A percentile compares a stretch with the other conserved stretches of the same genome.
These are phyloP conservation scores for Plenodomus tracheiphilus DNA, from an alignment of 2,329 filamentous ascomycete species.

Conservation along the genomic window DNA sequence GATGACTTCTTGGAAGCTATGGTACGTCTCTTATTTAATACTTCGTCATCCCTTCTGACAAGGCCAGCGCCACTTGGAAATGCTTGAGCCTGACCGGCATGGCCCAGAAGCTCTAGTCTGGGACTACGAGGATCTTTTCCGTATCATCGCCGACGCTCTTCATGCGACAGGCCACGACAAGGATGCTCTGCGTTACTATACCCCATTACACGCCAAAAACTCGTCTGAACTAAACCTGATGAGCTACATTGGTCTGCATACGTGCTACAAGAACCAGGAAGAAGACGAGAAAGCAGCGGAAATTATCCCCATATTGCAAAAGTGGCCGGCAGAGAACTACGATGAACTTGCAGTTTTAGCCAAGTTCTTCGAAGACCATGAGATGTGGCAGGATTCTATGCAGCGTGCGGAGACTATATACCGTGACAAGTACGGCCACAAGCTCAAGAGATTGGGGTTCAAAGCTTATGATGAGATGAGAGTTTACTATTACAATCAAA, in stretches of 20 bases:
- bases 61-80: conserved; percentile 54
- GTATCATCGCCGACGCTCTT: conserved; percentile 67
- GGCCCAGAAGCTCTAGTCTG: conserved; percentile 56
- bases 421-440: conserved; percentile 58
- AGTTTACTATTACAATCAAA: conserved; percentile 27
- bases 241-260: conserved; percentile 46
- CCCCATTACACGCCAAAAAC: conserved; percentile 46
- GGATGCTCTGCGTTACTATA: conserved; percentile 63
- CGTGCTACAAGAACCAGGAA: conserved; percentile 68
- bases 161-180: conserved; percentile 54
- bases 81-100: conserved; percentile 67
- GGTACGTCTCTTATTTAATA: conserved; percentile 52
- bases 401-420: conserved; percentile 67
- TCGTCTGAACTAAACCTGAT: conserved; percentile 31
- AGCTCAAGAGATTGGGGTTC: conserved; percentile 50
- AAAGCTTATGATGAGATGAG: conserved; percentile 34
- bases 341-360: conserved; percentile 79
- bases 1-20: conserved; percentile 70
- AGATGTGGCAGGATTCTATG: conserved; percentile 61
- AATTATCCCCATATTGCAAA: conserved; percentile 74
- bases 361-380: conserved; percentile 74
- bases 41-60: conserved; percentile 20
- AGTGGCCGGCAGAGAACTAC: conserved; percentile 71
- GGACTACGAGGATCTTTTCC: conserved; percentile 78
- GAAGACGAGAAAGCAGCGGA: conserved; percentile 72